Conservation (phyloP, 306 rosid genomes). For the Lagenaria siceraria region DNA sequence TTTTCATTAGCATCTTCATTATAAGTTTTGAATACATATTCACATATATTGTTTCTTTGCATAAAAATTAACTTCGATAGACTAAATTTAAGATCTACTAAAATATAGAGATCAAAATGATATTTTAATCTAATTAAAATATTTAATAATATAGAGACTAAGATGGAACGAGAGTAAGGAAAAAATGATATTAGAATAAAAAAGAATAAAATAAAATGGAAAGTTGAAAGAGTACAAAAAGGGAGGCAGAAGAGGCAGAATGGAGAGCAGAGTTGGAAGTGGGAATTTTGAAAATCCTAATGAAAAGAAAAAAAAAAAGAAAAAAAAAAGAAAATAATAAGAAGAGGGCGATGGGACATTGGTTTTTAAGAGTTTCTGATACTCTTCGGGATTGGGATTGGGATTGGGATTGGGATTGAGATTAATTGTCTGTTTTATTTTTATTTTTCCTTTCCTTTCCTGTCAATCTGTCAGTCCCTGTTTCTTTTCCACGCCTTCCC, state of each 20-base stretch:
- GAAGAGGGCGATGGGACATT: neutral
- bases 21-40: no score
- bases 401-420: neutral
- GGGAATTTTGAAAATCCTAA: neutral
- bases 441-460: neutral
- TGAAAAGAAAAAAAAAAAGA: neutral
- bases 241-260: neutral
- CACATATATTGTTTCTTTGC: no score
- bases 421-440: neutral
- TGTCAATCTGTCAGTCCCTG: neutral
- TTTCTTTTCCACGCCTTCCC: neutral
- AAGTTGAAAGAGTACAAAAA: neutral
- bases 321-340: neutral
- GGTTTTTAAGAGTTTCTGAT: conserved; percentile 1
- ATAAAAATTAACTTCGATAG: no score
- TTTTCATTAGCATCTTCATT: no score
- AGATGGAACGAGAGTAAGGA: no score
- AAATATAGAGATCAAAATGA: no score
- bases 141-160: no score
- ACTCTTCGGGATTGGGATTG: neutral
- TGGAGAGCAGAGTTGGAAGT: neutral
- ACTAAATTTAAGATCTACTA: no score
- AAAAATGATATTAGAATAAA: no score
- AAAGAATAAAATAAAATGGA: no score
- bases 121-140: no score